Evolutionary conservation across 306 rosid species (phyloP), one percentile per base, ranked within the genome.

Genomic region (Quercus rubra): DNA sequence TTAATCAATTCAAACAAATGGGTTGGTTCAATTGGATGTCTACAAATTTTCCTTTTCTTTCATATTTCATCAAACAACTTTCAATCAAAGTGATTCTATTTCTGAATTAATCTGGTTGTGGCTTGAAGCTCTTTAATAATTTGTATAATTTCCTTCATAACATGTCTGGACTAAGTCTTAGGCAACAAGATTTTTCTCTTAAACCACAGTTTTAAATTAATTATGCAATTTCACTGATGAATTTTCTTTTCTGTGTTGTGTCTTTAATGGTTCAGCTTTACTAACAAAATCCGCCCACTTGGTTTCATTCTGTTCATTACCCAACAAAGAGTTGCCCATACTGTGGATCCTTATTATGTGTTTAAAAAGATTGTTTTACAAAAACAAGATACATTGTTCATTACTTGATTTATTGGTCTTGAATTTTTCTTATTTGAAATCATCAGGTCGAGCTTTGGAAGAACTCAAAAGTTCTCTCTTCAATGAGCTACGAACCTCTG

Each of bases 401-500:
- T 18, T 35, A n/a, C 7, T 67, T 56, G 79, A 5, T 4, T 61
- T 25, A 52, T 74, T 31, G 35, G 74, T 66, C 38, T 72, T 25
- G 76, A 72, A 52, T 46, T 49, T 81, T 83, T 75, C 49, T 17
- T 71, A 6, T 30, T 74, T 30, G 33, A 71, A 85, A 82, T 76
- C n/a, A 73, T 59, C 86, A 91, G 97, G 98, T 80, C 83, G 87
- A 82, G 97, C 98, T 2, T 88, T 91, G 71, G 98, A 95, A 79
- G 99, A 92, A 70, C 81, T 95, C 62, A 85, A 96, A 89, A 76
- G 92, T 31, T 85, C 94, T 46, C 86, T 95, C 55, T 92, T 90
- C 92, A 95, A 89, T 86, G 98, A 95, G 35, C 85, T 91, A 79
- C 83, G 94, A 77, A 91, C 96, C 17, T 95, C 98, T 14, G 98